Base-by-base conservation (phyloP, 495 filamentous ascomycete genomes). In the Aspergillus egyptiacus region DNA sequence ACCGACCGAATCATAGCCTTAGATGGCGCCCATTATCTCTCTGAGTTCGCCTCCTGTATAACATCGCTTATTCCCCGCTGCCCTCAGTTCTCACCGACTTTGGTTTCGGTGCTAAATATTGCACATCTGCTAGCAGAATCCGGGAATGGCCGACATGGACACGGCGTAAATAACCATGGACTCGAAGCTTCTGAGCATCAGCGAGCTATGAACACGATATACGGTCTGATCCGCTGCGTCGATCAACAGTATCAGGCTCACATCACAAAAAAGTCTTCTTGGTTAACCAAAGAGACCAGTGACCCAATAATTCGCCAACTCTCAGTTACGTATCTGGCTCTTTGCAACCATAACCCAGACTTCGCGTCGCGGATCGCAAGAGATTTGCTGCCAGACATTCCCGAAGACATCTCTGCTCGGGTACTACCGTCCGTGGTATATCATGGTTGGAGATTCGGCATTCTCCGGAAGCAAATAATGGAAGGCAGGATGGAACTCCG, bases 401-500 rank as follows among this genome's bases (percentile, higher is more conserved):
- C 59, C 2, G 58, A 65, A 1, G 65, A 70, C 25, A 35, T 61
- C 5, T 48, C 15, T 10, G 23, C 28, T 6, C 50, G 4, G 61
- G 66, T 36, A 62, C 45, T 51, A 14, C 53, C 68, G 11, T 50
- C 46, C 14, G 60, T 87, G 2, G 69, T 89, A 10, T 60, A 72
- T 1, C 64, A 73, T 41, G 76, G 77, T 8, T 94, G 87, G 87
- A 85, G 81, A 51, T 84, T 94, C 62, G 70, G 66, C 24, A 66
- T 81, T 6, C 70, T 86, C 35, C 79, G 77, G 60, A 88, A 80
- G 59, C 77, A 87, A 55, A 83, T 94, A 46, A 75, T 77, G 61
- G 87, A 84, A 11, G 81, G 87, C n/a, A 83, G 87, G 48, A 95
- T 96, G 89, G 89, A 95, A 58, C 75, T 94, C 22, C 80, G 90